Base-by-base conservation (phyloP, 768 basidiomycete genomes). In the Pleurotus tuoliensis region DNA sequence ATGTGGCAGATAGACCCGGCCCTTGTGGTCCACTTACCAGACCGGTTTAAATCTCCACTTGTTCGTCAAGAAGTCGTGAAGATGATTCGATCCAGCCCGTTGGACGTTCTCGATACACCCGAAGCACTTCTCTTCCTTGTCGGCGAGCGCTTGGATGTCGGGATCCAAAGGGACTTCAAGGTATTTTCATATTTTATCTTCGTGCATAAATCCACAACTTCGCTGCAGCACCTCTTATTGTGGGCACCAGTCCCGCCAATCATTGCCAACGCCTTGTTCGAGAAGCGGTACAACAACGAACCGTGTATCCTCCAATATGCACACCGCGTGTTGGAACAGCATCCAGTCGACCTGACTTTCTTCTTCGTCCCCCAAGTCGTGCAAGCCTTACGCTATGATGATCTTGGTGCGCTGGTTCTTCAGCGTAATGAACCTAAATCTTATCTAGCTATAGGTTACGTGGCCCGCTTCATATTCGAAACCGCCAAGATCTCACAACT, bases 321-420 rank as follows among this genome's bases (percentile, higher is more conserved):
- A 0, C 93, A 98, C 72, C 82, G 95, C 43, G 94, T 95, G 1
- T 73, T 99, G 43, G 94, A 94, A 67, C 91, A 96, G 67, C 94
- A 98, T 66, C 91, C 94, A 0, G 92, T 98, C 8, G 88, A 92
- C 12, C 67, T 98, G 51, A 96, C 96, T 0, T 99, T 99, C 80
- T 99, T 98, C 77, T 99, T 96, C 66, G 94, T 99, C 30, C 97
- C 97, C 0, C 97, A 99, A 78, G 87, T 98, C 16, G 97, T 98
- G 1, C 97, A 99, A 66, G 94, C 94, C 3, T 78, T 99, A 13
- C 89, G 97, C 8, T 84, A 90, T 52, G 97, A 99, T 64, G 83
- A 87, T 11, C 77, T 92, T 4, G 94, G 95, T 94, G 66, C 55
- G 81, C 61, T 13, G 37, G 8, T 53, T 25, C 24, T 8, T 22